phyloP scores from a whole-genome alignment of 2,329 filamentous ascomycete species.

The Teratosphaeria zuluensis region DNA sequence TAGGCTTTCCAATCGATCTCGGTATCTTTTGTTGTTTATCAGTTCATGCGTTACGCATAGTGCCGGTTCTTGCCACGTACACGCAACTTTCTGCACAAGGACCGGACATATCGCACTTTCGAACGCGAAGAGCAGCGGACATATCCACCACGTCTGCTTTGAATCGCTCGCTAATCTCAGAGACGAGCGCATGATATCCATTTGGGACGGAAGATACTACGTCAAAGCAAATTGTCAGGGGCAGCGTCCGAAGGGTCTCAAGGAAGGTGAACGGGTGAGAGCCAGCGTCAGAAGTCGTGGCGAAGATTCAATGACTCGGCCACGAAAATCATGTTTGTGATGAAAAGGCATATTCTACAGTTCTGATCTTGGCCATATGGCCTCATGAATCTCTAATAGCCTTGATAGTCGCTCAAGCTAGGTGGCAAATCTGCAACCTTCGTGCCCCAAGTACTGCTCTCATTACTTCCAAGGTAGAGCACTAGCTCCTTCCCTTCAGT shows the following conservation, averaged over 20 bases:
- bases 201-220: neutral
- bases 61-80: constrained; percentile 42
- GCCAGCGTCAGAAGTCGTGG: neutral
- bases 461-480: constrained; percentile 39
- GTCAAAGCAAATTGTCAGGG: neutral
- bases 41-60: neutral
- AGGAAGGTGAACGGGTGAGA: neutral
- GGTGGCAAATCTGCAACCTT: constrained; percentile 40
- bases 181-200: constrained; percentile 29
- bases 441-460: constrained; percentile 36
- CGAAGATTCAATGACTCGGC: neutral
- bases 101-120: constrained; percentile 64
- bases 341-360: neutral
- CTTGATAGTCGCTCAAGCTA: constrained; percentile 24
- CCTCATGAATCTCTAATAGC: neutral
- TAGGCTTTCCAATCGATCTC: constrained; percentile 98
- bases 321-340: neutral
- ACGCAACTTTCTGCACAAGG: constrained; percentile 73
- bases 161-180: constrained; percentile 42
- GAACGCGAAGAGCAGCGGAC: constrained; percentile 55
- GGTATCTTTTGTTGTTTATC: constrained; percentile 53
- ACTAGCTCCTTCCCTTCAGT: constrained; percentile 55
- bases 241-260: neutral
- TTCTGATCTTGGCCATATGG: neutral
- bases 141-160: constrained; percentile 52